These are phyloP conservation scores for Scleromitrula shiraiana DNA, from an alignment of 2,329 filamentous ascomycete species.

Conservation along the genomic window DNA sequence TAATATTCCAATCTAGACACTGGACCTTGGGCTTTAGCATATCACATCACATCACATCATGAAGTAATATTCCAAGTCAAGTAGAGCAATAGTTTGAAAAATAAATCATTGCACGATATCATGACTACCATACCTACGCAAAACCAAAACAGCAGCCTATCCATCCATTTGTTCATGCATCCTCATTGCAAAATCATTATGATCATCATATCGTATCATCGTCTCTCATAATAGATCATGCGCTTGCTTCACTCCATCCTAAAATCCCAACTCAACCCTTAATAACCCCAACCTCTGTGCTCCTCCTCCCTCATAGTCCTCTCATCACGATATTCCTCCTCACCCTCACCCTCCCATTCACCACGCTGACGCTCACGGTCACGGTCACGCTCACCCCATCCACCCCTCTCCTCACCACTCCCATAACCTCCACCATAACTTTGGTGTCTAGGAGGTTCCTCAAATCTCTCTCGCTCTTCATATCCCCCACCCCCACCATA, in stretches of 20 bases:
- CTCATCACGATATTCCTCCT: constrained; percentile 38
- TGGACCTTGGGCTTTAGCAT: too few species aligned
- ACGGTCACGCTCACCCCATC: constrained; percentile 9
- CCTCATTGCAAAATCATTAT: background rate
- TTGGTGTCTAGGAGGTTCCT: constrained; percentile 11
- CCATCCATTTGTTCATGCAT: too few species aligned
- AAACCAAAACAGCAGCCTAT: too few species aligned
- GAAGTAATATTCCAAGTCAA: too few species aligned
- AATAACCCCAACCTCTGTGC: background rate
- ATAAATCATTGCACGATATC: background rate
- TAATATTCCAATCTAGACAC: too few species aligned
- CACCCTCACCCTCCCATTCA: background rate
- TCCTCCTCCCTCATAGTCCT: background rate
- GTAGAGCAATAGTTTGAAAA: background rate
- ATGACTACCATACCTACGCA: too few species aligned
- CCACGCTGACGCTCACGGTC: background rate
- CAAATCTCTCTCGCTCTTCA: constrained; percentile 8
- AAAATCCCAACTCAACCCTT: background rate
- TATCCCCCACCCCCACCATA: constrained; percentile 1
- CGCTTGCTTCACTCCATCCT: too few species aligned
- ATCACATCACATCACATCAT: too few species aligned
- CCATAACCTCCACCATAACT: too few species aligned
- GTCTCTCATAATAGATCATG: background rate
- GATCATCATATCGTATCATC: background rate
- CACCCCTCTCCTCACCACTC: constrained; percentile 8